Evolutionary conservation across 2,329 filamentous ascomycete genomes (phyloP), one percentile per base, ranked within the genome.

Genomic region (Chaetomium strumarium): DNA sequence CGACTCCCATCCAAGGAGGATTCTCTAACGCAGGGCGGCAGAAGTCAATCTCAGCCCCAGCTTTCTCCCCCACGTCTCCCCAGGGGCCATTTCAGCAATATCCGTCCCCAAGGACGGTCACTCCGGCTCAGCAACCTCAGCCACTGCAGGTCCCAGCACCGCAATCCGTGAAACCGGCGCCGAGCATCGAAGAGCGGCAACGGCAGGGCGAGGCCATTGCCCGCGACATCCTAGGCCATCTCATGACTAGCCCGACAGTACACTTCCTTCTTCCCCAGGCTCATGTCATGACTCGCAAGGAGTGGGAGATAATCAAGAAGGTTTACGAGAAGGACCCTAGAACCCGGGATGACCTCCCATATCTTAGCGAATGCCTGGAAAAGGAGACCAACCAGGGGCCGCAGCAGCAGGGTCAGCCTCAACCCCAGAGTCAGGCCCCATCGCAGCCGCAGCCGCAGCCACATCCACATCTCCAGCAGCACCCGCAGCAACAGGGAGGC

Each of bases 261-360:
- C 75, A 80, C 20, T 86, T 90, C 60, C 71, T 91, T 5, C 72
- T 90, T 41, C 80, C 83, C 5, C 83, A 88, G 58, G 85, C 84
- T 1, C 81, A 78, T 17, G 78, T 79, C 46, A 88, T 87, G 75
- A 77, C 83, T 42, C 75, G 80, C n/a, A 72, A 79, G 14, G 88
- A 95, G 64, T 85, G 93, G 79, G 75, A 80, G 51, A 81, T 93
- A 29, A 80, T 96, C 56, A 77, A 79, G 47, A 76, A 79, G 37
- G 84, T 92, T 13, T 75, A 90, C 20, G 77, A 83, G 46, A 74
- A 77, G 11, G 83, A 90, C 50, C 81, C 83, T 0, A 77, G 76
- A 19, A 81, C 88, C 0, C 75, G 81, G 19, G 77, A 83, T 1
- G 82, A 90, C 62, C 67, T 85, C 16, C 70, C 75, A 46, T 73